phyloP scores from a whole-genome alignment of 2,329 filamentous ascomycete genomes.

The Phialophora macrospora region DNA sequence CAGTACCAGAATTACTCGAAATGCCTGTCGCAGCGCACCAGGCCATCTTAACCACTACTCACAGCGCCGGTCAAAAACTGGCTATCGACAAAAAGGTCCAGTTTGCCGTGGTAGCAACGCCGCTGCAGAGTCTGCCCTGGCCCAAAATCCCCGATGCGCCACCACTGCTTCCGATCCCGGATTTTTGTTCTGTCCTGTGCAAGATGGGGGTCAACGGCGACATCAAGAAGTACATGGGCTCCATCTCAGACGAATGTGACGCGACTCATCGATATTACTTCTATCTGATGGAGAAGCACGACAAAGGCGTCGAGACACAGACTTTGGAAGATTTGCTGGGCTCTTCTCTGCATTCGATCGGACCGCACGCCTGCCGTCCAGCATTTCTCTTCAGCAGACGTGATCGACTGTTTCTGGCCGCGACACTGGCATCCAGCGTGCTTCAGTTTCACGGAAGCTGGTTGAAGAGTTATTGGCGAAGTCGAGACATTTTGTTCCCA shows the following conservation, averaged over 20 bases:
- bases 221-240: conserved; percentile 9
- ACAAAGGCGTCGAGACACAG: conserved; percentile 4
- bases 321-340: conserved; percentile 8
- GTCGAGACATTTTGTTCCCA: conserved; percentile 23
- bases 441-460: conserved; percentile 25
- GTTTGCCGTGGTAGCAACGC: not conserved
- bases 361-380: not conserved
- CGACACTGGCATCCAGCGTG: conserved; percentile 25
- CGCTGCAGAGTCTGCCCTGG: conserved; percentile 8
- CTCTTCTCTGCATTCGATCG: not conserved
- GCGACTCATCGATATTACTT: conserved; percentile 6
- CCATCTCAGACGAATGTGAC: conserved; percentile 14
- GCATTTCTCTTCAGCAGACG: conserved; percentile 22
- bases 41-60: not conserved
- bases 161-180: conserved; percentile 2
- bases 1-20: not conserved
- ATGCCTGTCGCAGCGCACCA: not conserved
- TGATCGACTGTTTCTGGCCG: conserved; percentile 24
- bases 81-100: conserved; percentile 6
- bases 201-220: not conserved
- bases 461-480: conserved; percentile 23
- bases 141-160: conserved; percentile 7
- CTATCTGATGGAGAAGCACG: conserved; percentile 11
- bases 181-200: conserved; percentile 15
- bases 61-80: not conserved